Conservation (phyloP, 176 grass and related monocot genomes). For the Eleusine indica region DNA sequence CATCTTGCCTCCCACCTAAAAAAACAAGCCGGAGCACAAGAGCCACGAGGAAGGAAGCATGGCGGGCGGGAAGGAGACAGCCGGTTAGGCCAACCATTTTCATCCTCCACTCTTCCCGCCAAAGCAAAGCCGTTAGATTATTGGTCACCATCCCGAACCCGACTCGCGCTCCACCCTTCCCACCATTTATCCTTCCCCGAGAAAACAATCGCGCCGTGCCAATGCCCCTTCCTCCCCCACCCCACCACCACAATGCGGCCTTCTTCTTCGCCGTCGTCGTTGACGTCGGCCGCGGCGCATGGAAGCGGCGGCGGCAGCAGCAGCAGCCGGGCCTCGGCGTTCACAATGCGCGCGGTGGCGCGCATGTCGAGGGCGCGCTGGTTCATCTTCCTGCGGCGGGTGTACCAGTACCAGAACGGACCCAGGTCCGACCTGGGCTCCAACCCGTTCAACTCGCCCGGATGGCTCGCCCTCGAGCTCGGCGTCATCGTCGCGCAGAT, state of each 20-base stretch:
- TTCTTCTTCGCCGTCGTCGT: conserved; percentile 6
- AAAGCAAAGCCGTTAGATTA: conserved; percentile 99
- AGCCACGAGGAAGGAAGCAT: conserved; percentile 39
- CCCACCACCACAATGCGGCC: conserved; percentile 35
- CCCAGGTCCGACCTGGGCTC: conserved; percentile 84
- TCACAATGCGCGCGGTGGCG: conserved; percentile 62
- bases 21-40: conserved; percentile 34
- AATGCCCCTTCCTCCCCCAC: conserved; percentile 20
- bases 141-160: conserved; percentile 78
- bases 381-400: conserved; percentile 89
- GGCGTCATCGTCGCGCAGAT: conserved; percentile 62
- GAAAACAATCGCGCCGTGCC: conserved; percentile 38
- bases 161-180: conserved; percentile 42
- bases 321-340: conserved; percentile 30
- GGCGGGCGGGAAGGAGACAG: conserved; percentile 43
- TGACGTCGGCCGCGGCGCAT: neutral
- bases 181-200: conserved; percentile 52
- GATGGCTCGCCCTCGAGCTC: conserved; percentile 79
- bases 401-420: conserved; percentile 96
- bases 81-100: conserved; percentile 63
- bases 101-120: conserved; percentile 69
- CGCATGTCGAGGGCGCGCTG: conserved; percentile 79
- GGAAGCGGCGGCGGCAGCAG: neutral
- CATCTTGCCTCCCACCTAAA: conserved; percentile 51
- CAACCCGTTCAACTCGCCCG: conserved; percentile 88